phyloP scores from a whole-genome alignment of 2,329 filamentous ascomycete genomes.

The Aspergillus persii region DNA sequence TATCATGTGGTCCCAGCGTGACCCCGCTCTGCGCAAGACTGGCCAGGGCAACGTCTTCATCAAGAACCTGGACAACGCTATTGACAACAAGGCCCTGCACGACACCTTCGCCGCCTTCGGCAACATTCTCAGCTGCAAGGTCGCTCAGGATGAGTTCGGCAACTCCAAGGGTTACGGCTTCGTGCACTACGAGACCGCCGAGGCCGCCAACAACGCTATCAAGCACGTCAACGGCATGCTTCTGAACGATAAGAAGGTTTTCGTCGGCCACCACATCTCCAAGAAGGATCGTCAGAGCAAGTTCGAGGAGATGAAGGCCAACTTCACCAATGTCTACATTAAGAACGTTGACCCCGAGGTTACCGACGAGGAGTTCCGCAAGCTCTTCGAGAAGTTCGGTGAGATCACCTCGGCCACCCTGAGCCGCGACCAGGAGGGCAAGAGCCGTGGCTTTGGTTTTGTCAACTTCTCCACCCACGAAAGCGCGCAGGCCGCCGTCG shows the following conservation, averaged over 20 bases:
- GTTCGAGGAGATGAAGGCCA: conserved; percentile 99
- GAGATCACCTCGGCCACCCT: conserved; percentile 95
- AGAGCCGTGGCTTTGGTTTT: conserved; percentile 93
- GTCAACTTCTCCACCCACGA: conserved; percentile 96
- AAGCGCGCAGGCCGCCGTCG: conserved; percentile 78
- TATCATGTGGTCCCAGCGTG: conserved; percentile 99
- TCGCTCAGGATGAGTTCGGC: conserved; percentile 93
- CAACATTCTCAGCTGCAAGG: conserved; percentile 99
- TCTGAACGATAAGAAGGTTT: conserved; percentile 99
- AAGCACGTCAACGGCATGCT: conserved; percentile 99
- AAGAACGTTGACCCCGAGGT: conserved; percentile 91
- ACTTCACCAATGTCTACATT: conserved; percentile 99
- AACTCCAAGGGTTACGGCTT: conserved; percentile 99
- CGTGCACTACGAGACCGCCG: conserved; percentile 98
- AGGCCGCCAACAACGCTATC: conserved; percentile 94
- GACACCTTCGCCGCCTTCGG: conserved; percentile 98
- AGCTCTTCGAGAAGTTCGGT: conserved; percentile 86
- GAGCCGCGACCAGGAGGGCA: conserved; percentile 82
- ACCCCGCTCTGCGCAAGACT: conserved; percentile 97
- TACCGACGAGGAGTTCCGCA: conserved; percentile 90
- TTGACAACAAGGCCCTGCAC: conserved; percentile 99
- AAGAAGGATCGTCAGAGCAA: conserved; percentile 99
- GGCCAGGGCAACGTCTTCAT: conserved; percentile 99
- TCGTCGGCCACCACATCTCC: conserved; percentile 97
- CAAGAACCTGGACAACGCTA: conserved; percentile 98